phyloP scores from a whole-genome alignment of 164 flowering plant genomes.

The Stephania yunnanensis region DNA sequence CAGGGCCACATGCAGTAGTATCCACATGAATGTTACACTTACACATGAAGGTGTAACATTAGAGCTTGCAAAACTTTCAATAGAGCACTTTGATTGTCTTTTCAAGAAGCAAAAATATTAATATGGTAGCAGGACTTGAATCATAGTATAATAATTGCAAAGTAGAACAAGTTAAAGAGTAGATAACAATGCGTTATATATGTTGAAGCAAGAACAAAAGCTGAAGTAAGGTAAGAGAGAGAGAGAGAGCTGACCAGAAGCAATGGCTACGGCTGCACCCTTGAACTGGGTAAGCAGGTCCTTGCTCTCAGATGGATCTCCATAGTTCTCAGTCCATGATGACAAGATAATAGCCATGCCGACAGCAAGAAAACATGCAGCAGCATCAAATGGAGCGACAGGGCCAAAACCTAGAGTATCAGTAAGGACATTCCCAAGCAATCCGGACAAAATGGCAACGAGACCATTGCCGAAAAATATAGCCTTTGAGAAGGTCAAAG shows the following conservation, averaged over 20 bases:
- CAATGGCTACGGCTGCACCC: conserved; percentile 90
- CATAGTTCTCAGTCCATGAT: conserved; percentile 92
- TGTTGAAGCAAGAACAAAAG: not conserved
- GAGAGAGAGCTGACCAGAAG: conserved; percentile 54
- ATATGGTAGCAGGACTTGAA: too few relatives aligned
- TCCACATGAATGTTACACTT: too few relatives aligned
- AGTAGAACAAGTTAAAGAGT: not conserved
- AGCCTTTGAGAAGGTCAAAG: conserved; percentile 91
- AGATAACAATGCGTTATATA: not conserved
- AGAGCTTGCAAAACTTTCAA: too few relatives aligned
- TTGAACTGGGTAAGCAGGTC: conserved; percentile 83
- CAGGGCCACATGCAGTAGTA: too few relatives aligned
- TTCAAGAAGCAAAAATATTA: too few relatives aligned
- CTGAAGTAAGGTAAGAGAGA: not conserved
- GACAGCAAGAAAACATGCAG: conserved; percentile 81
- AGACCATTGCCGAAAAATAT: conserved; percentile 94
- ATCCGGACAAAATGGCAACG: conserved; percentile 78
- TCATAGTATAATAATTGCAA: too few relatives aligned
- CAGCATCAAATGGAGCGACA: conserved; percentile 97
- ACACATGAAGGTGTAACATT: too few relatives aligned
- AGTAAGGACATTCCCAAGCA: conserved; percentile 77
- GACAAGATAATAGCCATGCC: conserved; percentile 84
- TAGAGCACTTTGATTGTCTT: too few relatives aligned
- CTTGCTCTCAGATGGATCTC: conserved; percentile 90
- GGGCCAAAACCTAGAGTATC: conserved; percentile 76